A percentile compares a stretch with the other conserved stretches of the same genome.
phyloP scores from a whole-genome alignment of 2,329 filamentous ascomycete genomes.

The Fusarium sp. region DNA sequence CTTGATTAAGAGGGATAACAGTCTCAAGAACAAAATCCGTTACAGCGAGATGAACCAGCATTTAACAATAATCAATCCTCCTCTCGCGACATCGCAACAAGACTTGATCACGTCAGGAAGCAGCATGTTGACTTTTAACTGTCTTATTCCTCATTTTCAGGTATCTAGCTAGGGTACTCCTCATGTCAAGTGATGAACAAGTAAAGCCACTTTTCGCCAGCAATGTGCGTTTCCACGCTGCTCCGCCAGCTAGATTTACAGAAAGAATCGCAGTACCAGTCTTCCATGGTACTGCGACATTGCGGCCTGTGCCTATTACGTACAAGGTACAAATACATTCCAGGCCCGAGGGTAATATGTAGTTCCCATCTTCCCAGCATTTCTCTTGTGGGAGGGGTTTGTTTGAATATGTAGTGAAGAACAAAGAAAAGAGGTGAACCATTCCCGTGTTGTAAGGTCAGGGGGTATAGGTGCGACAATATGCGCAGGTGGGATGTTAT shows the following conservation, averaged over 20 bases:
- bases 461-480: slow-evolving; percentile 41
- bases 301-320: slow-evolving; percentile 23
- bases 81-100: not conserved
- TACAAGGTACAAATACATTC: slow-evolving; percentile 24
- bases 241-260: slow-evolving; percentile 40
- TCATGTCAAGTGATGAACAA: slow-evolving; percentile 38
- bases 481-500: slow-evolving; percentile 31
- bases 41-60: not conserved
- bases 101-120: not conserved
- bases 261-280: slow-evolving; percentile 37
- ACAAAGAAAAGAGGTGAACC: slow-evolving; percentile 35
- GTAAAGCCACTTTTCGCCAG: slow-evolving; percentile 30
- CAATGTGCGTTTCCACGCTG: slow-evolving; percentile 21
- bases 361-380: slow-evolving; percentile 30
- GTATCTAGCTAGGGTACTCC: slow-evolving; percentile 32
- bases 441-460: slow-evolving; percentile 24
- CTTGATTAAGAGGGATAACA: not conserved
- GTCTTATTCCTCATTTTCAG: slow-evolving; percentile 43
- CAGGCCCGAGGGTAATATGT: slow-evolving; percentile 37
- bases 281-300: slow-evolving; percentile 37
- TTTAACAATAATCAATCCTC: not conserved
- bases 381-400: slow-evolving; percentile 14
- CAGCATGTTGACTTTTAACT: slow-evolving; percentile 39
- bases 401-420: slow-evolving; percentile 36
- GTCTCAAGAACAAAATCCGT: not conserved